These are phyloP conservation scores for Lasiodiplodia gonubiensis DNA, from an alignment of 2,329 filamentous ascomycete species.

Conservation along the genomic window DNA sequence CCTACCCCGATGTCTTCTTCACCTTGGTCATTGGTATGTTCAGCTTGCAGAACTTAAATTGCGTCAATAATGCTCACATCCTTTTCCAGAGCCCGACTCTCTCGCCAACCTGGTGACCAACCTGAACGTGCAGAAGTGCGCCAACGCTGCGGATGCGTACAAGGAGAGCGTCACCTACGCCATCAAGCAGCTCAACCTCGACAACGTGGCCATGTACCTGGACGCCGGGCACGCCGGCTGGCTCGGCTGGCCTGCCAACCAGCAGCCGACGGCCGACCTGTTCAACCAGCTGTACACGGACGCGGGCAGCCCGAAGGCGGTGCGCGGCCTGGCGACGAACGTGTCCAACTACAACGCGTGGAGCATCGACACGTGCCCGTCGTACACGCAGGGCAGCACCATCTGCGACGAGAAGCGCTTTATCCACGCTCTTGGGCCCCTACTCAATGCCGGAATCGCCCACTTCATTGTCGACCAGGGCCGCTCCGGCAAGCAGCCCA, in stretches of 20 bases:
- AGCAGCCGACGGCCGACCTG: constrained; percentile 56
- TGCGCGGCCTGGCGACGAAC: constrained; percentile 63
- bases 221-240: constrained; percentile 69
- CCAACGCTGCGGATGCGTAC: constrained; percentile 61
- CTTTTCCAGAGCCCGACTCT: constrained; percentile 59
- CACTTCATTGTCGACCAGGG: constrained; percentile 62
- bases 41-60: background rate
- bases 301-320: constrained; percentile 53
- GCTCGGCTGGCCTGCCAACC: constrained; percentile 68
- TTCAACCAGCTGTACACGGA: constrained; percentile 55
- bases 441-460: constrained; percentile 56
- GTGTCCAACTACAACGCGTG: constrained; percentile 66
- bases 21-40: constrained; percentile 57
- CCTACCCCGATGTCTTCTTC: constrained; percentile 59
- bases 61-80: background rate
- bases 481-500: constrained; percentile 68
- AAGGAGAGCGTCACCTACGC: constrained; percentile 63
- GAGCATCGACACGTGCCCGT: constrained; percentile 52
- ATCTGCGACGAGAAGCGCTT: constrained; percentile 62
- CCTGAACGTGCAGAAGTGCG: constrained; percentile 59
- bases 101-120: constrained; percentile 69
- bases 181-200: constrained; percentile 61
- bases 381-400: constrained; percentile 52
- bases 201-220: constrained; percentile 68
- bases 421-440: constrained; percentile 57